Percentiles rank a stretch among this genome's conserved stretches.
phyloP scores from a whole-genome alignment of 306 rosid genomes.

The Cucurbita argyrosperma region DNA sequence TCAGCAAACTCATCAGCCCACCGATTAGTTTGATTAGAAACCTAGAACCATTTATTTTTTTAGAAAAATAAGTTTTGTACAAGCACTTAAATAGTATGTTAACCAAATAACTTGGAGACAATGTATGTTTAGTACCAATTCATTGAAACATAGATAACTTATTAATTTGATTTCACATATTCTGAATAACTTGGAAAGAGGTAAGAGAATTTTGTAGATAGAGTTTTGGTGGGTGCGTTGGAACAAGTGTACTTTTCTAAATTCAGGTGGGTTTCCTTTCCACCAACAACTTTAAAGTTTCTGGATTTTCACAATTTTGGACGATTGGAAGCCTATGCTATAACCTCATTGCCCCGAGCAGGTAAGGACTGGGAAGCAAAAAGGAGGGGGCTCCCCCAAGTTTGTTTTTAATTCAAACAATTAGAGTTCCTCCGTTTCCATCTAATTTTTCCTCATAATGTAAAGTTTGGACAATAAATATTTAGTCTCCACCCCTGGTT shows the following conservation, averaged over 20 bases:
- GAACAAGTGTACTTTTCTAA: not conserved
- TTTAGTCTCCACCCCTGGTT: not conserved
- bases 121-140: too few species aligned
- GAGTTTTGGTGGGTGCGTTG: not conserved
- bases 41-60: constrained; percentile 25
- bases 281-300: too few species aligned
- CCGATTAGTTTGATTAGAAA: constrained; percentile 39
- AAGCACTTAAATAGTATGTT: not conserved
- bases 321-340: not conserved
- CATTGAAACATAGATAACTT: not conserved
- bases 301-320: not conserved
- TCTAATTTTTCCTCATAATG: not conserved
- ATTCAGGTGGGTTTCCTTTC: too few species aligned
- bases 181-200: not conserved
- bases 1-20: constrained; percentile 81
- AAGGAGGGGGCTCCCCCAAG: not conserved
- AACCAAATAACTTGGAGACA: too few species aligned
- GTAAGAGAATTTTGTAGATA: not conserved
- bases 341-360: not conserved
- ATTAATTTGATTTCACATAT: not conserved
- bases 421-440: not conserved
- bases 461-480: not conserved
- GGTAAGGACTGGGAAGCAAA: not conserved
- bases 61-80: too few species aligned
- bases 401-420: not conserved